Evolutionary conservation across 177 flowering plant genomes (phyloP), one percentile per base, ranked within the genome.

Genomic region (Vitis hybrid): DNA sequence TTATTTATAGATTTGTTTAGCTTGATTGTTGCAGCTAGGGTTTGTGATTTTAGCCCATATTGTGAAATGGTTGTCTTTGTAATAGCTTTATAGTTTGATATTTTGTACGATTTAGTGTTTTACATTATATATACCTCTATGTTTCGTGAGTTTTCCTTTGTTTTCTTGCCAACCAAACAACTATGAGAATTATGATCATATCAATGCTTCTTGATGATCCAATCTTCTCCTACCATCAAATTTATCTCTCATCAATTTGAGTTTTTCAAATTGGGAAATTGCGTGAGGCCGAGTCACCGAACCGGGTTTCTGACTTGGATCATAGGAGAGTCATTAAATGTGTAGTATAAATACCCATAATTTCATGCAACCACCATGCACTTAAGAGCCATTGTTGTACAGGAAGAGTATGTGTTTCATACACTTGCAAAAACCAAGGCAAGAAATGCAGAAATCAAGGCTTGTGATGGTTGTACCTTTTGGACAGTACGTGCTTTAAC

Each of bases 281-380:
- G 48, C 48, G 48, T 6, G 48, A 41, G 48, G 8, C 48, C 48
- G 48, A 41, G 48, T 41, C 48, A 41, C 48, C 9, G 48, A 41
- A 41, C 48, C 9, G 9, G 48, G 48, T 41, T 41, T 41, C 48
- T 9, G 48, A 41, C 0, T 41, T 41, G 48, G 48, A 41, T 41
- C 48, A 41, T 41, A 41, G 48, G 8, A 41, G 48, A 41, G 9
- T 41, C 48, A 41, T 68, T 68, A 41, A 68, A 58, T 68, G 76
- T 50, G 27, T 15, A 46, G 27, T 15, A 20, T 65, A 65, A 71
- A 66, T 66, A 57, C 68, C 60, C 54, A 75, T 75, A 41, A 75
- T 48, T 58, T 61, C 78, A 51, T 48, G 61, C 78, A 76, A 71
- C 78, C 51, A 76, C 78, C 74, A 55, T 61, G 74, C 78, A 70